These are phyloP conservation scores for Hyphopichia pseudoburtonii DNA, from an alignment of 1,139 yeast species.

Conservation along the genomic window DNA sequence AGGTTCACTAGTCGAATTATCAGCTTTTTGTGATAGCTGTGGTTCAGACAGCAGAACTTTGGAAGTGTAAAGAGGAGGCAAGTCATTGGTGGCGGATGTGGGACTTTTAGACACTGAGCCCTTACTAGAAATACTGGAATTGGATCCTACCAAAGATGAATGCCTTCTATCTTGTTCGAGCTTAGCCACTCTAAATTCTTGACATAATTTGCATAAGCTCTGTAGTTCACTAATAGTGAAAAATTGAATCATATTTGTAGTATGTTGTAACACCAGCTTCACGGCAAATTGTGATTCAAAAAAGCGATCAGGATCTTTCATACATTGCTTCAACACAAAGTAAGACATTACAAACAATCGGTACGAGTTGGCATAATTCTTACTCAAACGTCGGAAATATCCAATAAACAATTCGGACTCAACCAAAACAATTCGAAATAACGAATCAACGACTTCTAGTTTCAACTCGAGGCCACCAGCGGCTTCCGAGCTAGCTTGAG, in stretches of 20 bases:
- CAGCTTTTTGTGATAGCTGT: neutral
- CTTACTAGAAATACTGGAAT: no score
- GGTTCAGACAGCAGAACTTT: neutral
- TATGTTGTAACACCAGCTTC: slow-evolving; percentile 32
- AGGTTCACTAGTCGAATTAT: no score
- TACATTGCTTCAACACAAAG: slow-evolving; percentile 43
- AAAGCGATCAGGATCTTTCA: slow-evolving; percentile 41
- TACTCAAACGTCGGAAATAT: slow-evolving; percentile 39
- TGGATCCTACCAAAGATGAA: no score
- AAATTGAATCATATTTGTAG: slow-evolving; percentile 43
- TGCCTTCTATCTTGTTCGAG: slow-evolving; percentile 20
- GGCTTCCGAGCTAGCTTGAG: slow-evolving; percentile 5
- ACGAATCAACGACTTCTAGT: slow-evolving; percentile 33
- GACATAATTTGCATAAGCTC: slow-evolving; percentile 38
- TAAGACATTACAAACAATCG: slow-evolving; percentile 43
- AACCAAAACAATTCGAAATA: slow-evolving; percentile 35
- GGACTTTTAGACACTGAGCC: neutral
- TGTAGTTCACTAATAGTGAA: slow-evolving; percentile 38
- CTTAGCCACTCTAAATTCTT: slow-evolving; percentile 43
- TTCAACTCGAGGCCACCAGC: slow-evolving; percentile 25
- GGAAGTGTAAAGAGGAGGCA: no score
- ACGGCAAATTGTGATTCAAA: slow-evolving; percentile 33
- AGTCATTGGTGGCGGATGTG: neutral
- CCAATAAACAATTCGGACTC: slow-evolving; percentile 51
- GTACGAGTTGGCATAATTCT: slow-evolving; percentile 42